These are phyloP conservation scores for Coemansia sp. DNA, from an alignment of 192 early-diverging fungal species.

Conservation along the genomic window DNA sequence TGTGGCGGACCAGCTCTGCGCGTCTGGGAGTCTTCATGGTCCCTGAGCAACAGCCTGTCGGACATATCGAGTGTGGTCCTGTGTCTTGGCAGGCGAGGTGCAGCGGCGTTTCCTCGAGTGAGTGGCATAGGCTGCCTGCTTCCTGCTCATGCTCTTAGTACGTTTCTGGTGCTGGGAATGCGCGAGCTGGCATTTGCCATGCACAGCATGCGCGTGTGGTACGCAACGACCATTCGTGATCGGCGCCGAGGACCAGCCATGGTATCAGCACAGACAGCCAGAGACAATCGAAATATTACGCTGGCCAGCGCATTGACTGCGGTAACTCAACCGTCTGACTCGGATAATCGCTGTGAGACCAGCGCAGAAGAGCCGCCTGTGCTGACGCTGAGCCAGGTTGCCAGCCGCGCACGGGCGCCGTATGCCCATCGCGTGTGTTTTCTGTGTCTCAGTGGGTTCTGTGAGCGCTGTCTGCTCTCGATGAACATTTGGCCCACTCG, in stretches of 20 bases:
- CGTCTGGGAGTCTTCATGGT: neutral
- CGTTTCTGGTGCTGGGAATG: slow-evolving; percentile 16
- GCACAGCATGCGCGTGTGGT: slow-evolving; percentile 44
- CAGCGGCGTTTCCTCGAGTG: neutral
- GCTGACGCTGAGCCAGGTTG: slow-evolving; percentile 5
- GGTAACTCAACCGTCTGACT: neutral
- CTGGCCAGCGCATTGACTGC: neutral
- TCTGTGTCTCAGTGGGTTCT: slow-evolving; percentile 44
- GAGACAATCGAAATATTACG: neutral
- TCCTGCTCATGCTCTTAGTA: slow-evolving; percentile 24
- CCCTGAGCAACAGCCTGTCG: neutral
- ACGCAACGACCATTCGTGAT: slow-evolving; percentile 34
- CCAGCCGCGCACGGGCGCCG: slow-evolving; percentile 10
- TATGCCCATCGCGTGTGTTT: slow-evolving; percentile 45
- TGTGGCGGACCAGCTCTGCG: neutral
- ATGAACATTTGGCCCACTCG: slow-evolving; percentile 48
- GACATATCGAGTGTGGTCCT: neutral
- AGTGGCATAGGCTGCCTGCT: slow-evolving; percentile 13
- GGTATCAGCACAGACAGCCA: slow-evolving; percentile 4
- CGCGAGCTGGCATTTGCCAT: slow-evolving; percentile 28
- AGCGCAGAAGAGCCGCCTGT: neutral
- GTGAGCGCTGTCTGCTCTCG: slow-evolving; percentile 45
- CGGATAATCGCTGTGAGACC: neutral
- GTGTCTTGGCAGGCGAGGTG: neutral
- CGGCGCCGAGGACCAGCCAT: slow-evolving; percentile 29